Evolutionary conservation across 495 filamentous ascomycete species (phyloP), one percentile per base, ranked within the genome.

Genomic region (Lineolata rhizophorae): DNA sequence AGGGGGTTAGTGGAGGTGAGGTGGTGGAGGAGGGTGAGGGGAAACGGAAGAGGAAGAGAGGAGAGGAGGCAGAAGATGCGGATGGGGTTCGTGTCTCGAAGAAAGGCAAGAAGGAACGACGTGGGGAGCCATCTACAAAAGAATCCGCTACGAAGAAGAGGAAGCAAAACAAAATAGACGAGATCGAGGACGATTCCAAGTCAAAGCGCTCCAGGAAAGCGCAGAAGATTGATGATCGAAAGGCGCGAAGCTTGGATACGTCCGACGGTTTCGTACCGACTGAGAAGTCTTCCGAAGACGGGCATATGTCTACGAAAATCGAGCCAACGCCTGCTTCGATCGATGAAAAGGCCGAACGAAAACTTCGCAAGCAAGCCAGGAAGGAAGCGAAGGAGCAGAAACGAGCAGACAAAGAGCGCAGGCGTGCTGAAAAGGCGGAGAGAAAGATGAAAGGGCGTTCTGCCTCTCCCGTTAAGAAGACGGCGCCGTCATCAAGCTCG

Each of bases 341-440:
- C 16, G 16, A 11, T 16, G 5, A 5, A 5, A 30, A 30, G 16
- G 27, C 27, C 14, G 27, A 6, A 14, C 6, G 14, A 36, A 41
- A 17, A 33, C 13, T 16, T 22, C 30, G 1, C 27, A 29, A 17
- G 31, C 11, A 5, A 36, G 34, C 36, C 16, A 34, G 20, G 28
- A 30, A 32, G 20, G 39, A 47, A 31, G 49, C 39, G 39, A 52
- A 51, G 32, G 52, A 58, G 20, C 31, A 27, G 16, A 40, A 34
- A 31, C 17, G 24, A 13, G 30, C 42, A 10, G 43, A 35, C 16
- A 65, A 65, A 27, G 62, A 59, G 29, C 36, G 43, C n/a, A 34
- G 30, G 27, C 42, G 36, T 11, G 41, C 45, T 18, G 37, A 40
- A 43, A 27, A 40, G 32, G 24, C 43, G 40, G 15, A 32, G 20